Conservation (phyloP, 164 flowering plant species). For the Macadamia integrifolia region DNA sequence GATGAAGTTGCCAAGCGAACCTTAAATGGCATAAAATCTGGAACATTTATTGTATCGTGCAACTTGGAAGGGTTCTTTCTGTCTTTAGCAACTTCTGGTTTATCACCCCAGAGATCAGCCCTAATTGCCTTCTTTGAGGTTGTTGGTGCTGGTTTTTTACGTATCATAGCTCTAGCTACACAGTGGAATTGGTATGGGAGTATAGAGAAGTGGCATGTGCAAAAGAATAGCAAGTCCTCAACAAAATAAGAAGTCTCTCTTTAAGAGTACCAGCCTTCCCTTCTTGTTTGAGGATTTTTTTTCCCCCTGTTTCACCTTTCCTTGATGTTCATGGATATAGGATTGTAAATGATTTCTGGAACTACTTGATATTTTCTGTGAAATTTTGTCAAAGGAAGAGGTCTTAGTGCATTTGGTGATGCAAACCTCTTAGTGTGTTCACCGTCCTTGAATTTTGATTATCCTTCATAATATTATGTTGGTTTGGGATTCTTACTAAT, state of each 20-base stretch:
- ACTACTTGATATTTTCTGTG: neutral
- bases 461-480: too few species aligned
- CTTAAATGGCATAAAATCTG: conserved; percentile 66
- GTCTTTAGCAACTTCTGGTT: conserved; percentile 74
- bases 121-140: conserved; percentile 78
- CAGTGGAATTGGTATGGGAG: conserved; percentile 79
- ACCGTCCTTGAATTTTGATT: too few species aligned
- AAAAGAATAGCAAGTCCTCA: conserved; percentile 33
- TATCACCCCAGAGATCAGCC: conserved; percentile 81
- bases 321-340: neutral
- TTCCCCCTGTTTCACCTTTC: too few species aligned
- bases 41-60: conserved; percentile 64
- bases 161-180: conserved; percentile 51
- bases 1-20: conserved; percentile 77
- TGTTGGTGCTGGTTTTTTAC: conserved; percentile 45
- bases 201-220: conserved; percentile 59
- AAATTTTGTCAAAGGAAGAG: neutral
- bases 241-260: conserved; percentile 6
- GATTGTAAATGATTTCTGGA: neutral
- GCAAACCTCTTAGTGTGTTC: neutral
- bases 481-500: too few species aligned
- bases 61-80: conserved; percentile 69
- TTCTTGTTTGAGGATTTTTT: neutral
- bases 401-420: neutral
- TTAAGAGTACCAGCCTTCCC: conserved; percentile 1